Evolutionary conservation across 129 eudicot species (phyloP), one percentile per base, ranked within the genome.

Genomic region (Chrysanthemum seticuspe): DNA sequence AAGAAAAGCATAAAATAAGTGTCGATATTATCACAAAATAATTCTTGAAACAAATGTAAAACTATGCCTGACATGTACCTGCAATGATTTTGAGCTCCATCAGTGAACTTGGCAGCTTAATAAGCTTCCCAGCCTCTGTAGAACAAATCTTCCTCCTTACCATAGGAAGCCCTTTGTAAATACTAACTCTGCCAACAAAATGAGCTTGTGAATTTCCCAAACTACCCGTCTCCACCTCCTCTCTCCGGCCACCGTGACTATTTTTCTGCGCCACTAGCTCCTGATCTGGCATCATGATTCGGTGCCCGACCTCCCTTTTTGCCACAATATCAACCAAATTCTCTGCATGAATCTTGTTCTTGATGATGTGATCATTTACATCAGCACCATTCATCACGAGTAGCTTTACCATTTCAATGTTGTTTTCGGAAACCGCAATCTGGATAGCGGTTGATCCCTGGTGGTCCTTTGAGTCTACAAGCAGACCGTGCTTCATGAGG

Each of bases 151-250:
- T 79, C 67, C 59, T 88, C 77, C 97, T 85, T 51, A 74, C 73
- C 74, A 58, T 15, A 13, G 98, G 98, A 64, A 87, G 95, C n/a
- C 98, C 98, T 75, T 79, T 85, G 66, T 89, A 93, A 12, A 93
- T 73, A 76, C 90, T 89, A 56, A 93, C 87, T 48, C 98, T 87
- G 31, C 76, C 72, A 69, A 31, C 68, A 78, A 62, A 65, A 2
- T 50, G 29, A 19, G 72, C 83, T 29, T 50, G 80, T 13, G 80
- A 60, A 65, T 68, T 80, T 65, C 79, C 81, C 36, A 54, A 61
- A 29, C 14, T 73, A 59, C 75, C 76, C 45, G 61, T 63, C 70
- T 75, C 84, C 58, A 1, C 65, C 54, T 66, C 80, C 51, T 36
- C 19, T 68, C 50, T 74, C 66, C 62, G 64, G 59, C 53, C 18